Percentiles rank a stretch among this genome's conserved stretches.
Conservation (phyloP, 495 filamentous ascomycete genomes). For the Platismatia glauca region DNA sequence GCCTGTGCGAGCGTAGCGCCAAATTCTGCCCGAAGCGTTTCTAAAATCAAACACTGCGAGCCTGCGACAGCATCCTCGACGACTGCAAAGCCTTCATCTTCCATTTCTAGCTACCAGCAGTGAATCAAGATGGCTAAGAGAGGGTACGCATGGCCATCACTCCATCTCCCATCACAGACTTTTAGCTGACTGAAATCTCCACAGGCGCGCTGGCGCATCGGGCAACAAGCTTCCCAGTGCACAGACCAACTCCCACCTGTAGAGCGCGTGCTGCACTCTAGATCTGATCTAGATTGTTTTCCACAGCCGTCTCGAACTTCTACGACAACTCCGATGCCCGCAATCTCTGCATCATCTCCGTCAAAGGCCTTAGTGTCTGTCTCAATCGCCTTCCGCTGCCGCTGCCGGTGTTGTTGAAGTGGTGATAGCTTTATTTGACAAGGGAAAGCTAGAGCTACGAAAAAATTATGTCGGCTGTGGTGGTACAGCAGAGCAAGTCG, state of each 20-base stretch:
- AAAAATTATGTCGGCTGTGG: constrained; percentile 99
- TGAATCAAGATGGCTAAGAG: constrained; percentile 46
- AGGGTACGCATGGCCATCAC: constrained; percentile 35
- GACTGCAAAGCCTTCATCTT: constrained; percentile 1
- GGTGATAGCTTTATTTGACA: constrained; percentile 99
- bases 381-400: constrained; percentile 96
- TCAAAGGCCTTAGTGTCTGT: constrained; percentile 97
- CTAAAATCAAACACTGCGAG: constrained; percentile 11
- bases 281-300: constrained; percentile 17
- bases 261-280: background rate
- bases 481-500: constrained; percentile 97
- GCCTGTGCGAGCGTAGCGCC: background rate
- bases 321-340: constrained; percentile 97
- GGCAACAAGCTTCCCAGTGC: constrained; percentile 99
- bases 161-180: constrained; percentile 9
- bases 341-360: constrained; percentile 99
- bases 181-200: constrained; percentile 26
- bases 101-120: background rate
- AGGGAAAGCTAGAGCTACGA: constrained; percentile 97
- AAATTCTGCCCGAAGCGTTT: constrained; percentile 2
- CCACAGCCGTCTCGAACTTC: constrained; percentile 89
- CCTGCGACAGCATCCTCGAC: background rate
- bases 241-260: constrained; percentile 36
- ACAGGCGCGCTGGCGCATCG: constrained; percentile 76
- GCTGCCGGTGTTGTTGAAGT: constrained; percentile 98